Evolutionary conservation across 2,329 filamentous ascomycete genomes (phyloP), one percentile per base, ranked within the genome.

Genomic region (Huntiella moniliformis): DNA sequence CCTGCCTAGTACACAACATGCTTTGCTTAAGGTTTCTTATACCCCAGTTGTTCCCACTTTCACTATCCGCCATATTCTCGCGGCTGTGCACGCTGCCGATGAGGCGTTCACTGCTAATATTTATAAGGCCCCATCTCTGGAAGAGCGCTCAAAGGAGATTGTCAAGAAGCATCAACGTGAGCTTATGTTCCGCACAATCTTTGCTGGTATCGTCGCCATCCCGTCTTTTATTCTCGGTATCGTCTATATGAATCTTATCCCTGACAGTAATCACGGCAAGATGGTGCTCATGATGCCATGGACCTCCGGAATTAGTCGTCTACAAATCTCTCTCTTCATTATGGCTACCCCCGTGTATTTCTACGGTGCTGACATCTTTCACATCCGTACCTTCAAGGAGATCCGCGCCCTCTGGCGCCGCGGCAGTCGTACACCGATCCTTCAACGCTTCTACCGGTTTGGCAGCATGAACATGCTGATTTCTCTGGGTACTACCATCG

Each of bases 381-480:
- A 95, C 56, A 61, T 69, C 10, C 72, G 82, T 36, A 82, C 84
- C 0, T 58, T 86, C 53, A 91, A 86, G 57, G 87, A 94, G 55
- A 63, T 95, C 10, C 68, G 68, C 50, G 70, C 77, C 0, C 66
- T 94, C 51, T 95, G 87, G 87, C 71, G 80, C 16, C 75, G 66
- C 2, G 73, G 76, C 22, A 93, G 84, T 57, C 74, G 71, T 34
- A 79, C 79, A 1, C 82, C 84, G 0, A 58, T 92, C 3, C 54
- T 82, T 12, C 73, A 79, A 53, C 70, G 87, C 11, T 87, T 95
- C 56, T 85, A 86, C 59, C 77, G 82, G n/a, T 95, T 95, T 56
- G 87, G 87, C 6, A 94, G 86, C 64, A 95, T 95, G 87, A 93
- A 93, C 57, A 80, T 92, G 65, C 71, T 95, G 50, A 87, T 95